Evolutionary conservation across 208 protist genomes (phyloP), one percentile per base, ranked within the genome.

Genomic region (Leptomonas pyrrhocoris): DNA sequence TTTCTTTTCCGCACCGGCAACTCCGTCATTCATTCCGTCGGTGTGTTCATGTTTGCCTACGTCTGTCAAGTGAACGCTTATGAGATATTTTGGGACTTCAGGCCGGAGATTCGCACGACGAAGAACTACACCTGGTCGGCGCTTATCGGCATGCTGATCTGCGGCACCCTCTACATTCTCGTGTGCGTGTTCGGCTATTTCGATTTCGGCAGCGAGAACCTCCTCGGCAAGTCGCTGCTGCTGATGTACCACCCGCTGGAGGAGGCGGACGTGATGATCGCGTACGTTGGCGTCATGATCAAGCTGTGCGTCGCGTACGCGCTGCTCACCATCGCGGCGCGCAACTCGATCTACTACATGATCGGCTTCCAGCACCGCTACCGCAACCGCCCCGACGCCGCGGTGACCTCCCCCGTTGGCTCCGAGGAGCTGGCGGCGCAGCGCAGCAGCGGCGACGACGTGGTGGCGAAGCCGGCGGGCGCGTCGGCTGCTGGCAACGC

Each of bases 41-140:
- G 76, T 36, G 58, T 83, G 11, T 89, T 92, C 55, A 76, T 83
- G 25, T 91, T 94, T 56, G 81, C 89, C 40, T 94, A 83, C 57
- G 54, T 81, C 4, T 89, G 79, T 36, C 88, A 94, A 31, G 58
- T 88, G 1, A 92, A 86, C 46, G 63, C 56, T 16, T 79, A 80
- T 38, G 84, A 89, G 59, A 72, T 92, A 0, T 83, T 81, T 50
- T 76, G 65, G 58, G 88, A 89, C 30, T 66, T 90, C 59, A 56
- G 84, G 15, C 74, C 81, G 7, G 68, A 56, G 21, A 74, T 68
- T 27, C 73, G 68, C 43, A 54, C 38, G 28, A 59, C 69, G 61
- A 54, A 67, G 34, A 60, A 68, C 27, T 86, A 83, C 66, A 89
- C 80, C 42, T 74, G 77, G 50, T 50, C 73, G 28, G 68, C 79